Evolutionary conservation across 441 rosid genomes (phyloP), one percentile per base, ranked within the genome.

Genomic region (Corymbia citriodora): DNA sequence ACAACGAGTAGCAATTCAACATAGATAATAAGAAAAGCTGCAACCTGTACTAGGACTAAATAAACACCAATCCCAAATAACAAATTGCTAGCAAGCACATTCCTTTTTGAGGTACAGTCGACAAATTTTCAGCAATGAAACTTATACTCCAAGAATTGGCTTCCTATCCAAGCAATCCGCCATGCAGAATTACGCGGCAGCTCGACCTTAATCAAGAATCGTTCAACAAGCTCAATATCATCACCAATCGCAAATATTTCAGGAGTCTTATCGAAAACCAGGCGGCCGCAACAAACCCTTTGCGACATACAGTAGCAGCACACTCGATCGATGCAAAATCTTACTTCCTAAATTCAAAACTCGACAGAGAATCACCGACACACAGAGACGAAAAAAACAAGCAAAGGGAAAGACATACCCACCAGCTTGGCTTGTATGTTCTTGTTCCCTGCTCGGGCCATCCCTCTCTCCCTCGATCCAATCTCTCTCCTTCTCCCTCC

Each of bases 401-500:
- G 48, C 88, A 52, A 92, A 93, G 79, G 92, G 93, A 87, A 93
- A 92, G 92, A 94, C 96, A 93, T 96, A 95, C 96, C 97, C 93
- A 96, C 98, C 98, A 96, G 97, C 94, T 96, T 96, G 95, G 97
- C 98, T 94, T 96, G 98, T 90, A 95, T 92, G 93, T 94, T 96
- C 93, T 93, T 96, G 95, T 91, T 94, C 90, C 95, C 92, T 2
- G 95, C 90, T 89, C 96, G 93, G 12, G 95, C 96, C 97, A 94
- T 93, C 85, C 85, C 85, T 13, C 57, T 59, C 89, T 31, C 55
- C 21, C 87, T 25, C 57, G 91, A 91, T 88, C 88, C 90, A 87
- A 88, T 21, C 85, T 68, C 36, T 27, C 87, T 53, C 81, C 65
- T 87, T 52, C 50, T n/a, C 79, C 18, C 55, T 25, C 61, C 68